Evolutionary conservation across 805 yeast species (phyloP), one percentile per base, ranked within the genome.

Genomic region (Candida incommunis): DNA sequence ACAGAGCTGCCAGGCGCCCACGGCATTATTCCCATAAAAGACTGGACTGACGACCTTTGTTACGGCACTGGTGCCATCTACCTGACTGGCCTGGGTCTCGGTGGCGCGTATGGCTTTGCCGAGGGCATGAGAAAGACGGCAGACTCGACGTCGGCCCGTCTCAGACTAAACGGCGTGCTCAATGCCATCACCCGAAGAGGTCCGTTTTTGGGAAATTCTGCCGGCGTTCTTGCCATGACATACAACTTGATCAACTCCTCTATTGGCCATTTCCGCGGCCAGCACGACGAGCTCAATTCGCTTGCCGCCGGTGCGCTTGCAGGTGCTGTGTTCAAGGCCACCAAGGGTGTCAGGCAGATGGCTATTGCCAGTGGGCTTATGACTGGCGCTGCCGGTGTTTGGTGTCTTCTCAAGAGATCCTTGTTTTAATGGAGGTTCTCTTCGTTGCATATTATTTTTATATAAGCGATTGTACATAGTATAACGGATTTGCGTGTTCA

Each of bases 31-130:
- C 96, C 98, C 23, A 82, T 94, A n/a, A 80, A 96, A 68, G 95
- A 94, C 55, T 92, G 96, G 94, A 75, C 87, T 15, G 98, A 92
- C 63, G 97, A 92, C 67, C 72, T 92, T 52, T 87, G 96, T 74
- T 92, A 92, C 65, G 98, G 98, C 54, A 82, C 97, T 9, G 98
- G 98, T 65, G 79, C 95, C 4, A 86, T 87, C 44, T 92, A 92
- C 61, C 71, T 92, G 53, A 54, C 82, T 25, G 70, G 95, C 40
- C 72, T 92, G 52, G 94, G 94, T 27, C 49, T 77, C 40, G 98
- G 98, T 65, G 98, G 98, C 48, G 66, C 79, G 13, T 81, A 78
- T 57, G 98, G 98, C 48, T 67, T 88, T 49, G 75, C 77, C 48
- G 96, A 90, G 64, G 97, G 98, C 50, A 57, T 92, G 46, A 72